These are phyloP conservation scores for Umbelopsis vinacea DNA, from an alignment of 192 early-diverging fungal species.

Conservation along the genomic window DNA sequence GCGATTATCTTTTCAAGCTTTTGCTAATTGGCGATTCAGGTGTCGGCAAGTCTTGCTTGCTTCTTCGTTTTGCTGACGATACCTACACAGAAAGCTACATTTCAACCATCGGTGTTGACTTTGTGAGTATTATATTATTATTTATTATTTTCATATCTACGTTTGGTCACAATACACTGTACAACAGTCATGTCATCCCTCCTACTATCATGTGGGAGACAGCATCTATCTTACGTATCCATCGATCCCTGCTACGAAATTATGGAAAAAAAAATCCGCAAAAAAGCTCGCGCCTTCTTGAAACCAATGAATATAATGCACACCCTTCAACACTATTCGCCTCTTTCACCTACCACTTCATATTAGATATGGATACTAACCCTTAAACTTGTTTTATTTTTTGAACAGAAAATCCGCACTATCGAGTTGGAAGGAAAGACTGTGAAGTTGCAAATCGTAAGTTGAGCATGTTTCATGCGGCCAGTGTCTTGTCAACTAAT, in stretches of 20 bases:
- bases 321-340: no score
- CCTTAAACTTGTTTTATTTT: neutral
- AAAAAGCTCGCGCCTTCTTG: no score
- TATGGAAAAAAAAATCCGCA: no score
- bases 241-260: no score
- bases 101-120: constrained; percentile 98
- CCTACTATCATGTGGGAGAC: no score
- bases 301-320: no score
- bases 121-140: constrained; percentile 63
- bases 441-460: constrained; percentile 95
- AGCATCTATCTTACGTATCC: no score
- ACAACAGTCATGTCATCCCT: neutral
- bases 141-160: neutral
- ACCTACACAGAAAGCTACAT: constrained; percentile 99
- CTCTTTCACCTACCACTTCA: neutral
- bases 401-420: constrained; percentile 91
- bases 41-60: constrained; percentile 96
- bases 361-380: neutral
- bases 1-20: constrained; percentile 99
- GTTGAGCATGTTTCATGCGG: constrained; percentile 20
- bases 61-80: constrained; percentile 98
- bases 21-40: constrained; percentile 98
- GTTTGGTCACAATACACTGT: no score
- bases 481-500: neutral
- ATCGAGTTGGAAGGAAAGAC: constrained; percentile 99